These are phyloP conservation scores for Pythium pyrilobum DNA, from an alignment of 352 stramenopile genomes.

Conservation along the genomic window DNA sequence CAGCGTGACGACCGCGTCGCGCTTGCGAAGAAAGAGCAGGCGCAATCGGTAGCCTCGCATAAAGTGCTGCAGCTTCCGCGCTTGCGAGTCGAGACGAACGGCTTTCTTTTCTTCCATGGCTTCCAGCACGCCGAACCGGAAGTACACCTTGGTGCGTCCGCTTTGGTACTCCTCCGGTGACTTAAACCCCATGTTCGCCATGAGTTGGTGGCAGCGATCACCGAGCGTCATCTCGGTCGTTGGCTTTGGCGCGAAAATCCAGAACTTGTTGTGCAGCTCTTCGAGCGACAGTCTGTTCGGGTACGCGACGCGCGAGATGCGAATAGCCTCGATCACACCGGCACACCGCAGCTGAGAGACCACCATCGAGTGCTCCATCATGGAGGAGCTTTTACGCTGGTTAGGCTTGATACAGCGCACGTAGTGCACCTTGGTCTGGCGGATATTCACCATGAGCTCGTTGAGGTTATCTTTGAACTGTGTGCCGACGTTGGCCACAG, in stretches of 20 bases:
- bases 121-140: slow-evolving; percentile 74
- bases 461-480: slow-evolving; percentile 90
- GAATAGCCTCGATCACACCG: slow-evolving; percentile 98
- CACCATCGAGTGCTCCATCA: slow-evolving; percentile 90
- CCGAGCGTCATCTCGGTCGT: slow-evolving; percentile 31
- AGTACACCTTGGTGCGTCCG: slow-evolving; percentile 73
- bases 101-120: slow-evolving; percentile 71
- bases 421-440: slow-evolving; percentile 95
- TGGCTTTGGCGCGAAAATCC: slow-evolving; percentile 49
- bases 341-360: slow-evolving; percentile 96
- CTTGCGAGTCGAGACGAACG: slow-evolving; percentile 47
- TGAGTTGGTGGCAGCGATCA: slow-evolving; percentile 45
- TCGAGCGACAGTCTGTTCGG: slow-evolving; percentile 93
- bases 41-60: slow-evolving; percentile 66
- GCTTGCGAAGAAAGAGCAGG: slow-evolving; percentile 56
- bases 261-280: slow-evolving; percentile 76
- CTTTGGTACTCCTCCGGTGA: slow-evolving; percentile 76
- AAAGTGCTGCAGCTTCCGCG: slow-evolving; percentile 59
- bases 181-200: slow-evolving; percentile 56
- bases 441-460: slow-evolving; percentile 92
- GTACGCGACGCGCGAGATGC: slow-evolving; percentile 96
- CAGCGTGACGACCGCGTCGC: slow-evolving; percentile 70
- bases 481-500: slow-evolving; percentile 57
- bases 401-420: slow-evolving; percentile 99
- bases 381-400: slow-evolving; percentile 86